Base-by-base conservation (phyloP, 1,284 basidiomycete species). In the Sporisorium reilianum region DNA sequence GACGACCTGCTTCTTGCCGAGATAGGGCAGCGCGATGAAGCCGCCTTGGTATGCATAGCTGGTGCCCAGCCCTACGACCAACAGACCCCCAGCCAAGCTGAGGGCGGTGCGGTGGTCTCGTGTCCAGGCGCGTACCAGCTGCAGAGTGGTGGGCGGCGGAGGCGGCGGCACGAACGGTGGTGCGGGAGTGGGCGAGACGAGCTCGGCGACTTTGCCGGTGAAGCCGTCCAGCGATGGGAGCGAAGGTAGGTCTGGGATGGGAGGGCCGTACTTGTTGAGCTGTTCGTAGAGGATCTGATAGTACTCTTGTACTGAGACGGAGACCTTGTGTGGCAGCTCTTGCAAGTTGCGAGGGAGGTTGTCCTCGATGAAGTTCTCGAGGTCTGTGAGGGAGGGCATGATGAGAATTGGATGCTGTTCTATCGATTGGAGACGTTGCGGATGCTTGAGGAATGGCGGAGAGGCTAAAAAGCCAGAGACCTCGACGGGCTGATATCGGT, bases 301-400 rank as follows among this genome's bases (percentile, higher is more conserved):
- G 66, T 81, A 81, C 36, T 68, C 65, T 45, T 75, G 65, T 3
- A 81, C 62, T 0, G 76, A 68, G 10, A 78, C 52, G 7, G 66
- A 52, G 36, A 81, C 66, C 63, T 73, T 79, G 59, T 70, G 69
- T 3, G 80, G 80, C 7, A 81, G 65, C 51, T 77, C 78, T 46
- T 77, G 77, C 70, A 81, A 36, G 34, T 78, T 72, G 55, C 59
- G 59, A 18, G 75, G 77, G 4, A 78, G 55, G 36, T 72, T 67
- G 32, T 73, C 63, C 71, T 80, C 78, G 60, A 82, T 72, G 54
- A 79, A 80, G 41, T 78, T 68, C 22, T 82, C 80, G 48, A 82
- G 64, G 46, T 80, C 79, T n/a, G 62, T 56, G 45, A 82, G 73
- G 9, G 77, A 72, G 5, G 75, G 79, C 80, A 82, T 80, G 48